Base-by-base conservation (phyloP, 2,329 filamentous ascomycete genomes). In the Epichloe gansuensis region DNA sequence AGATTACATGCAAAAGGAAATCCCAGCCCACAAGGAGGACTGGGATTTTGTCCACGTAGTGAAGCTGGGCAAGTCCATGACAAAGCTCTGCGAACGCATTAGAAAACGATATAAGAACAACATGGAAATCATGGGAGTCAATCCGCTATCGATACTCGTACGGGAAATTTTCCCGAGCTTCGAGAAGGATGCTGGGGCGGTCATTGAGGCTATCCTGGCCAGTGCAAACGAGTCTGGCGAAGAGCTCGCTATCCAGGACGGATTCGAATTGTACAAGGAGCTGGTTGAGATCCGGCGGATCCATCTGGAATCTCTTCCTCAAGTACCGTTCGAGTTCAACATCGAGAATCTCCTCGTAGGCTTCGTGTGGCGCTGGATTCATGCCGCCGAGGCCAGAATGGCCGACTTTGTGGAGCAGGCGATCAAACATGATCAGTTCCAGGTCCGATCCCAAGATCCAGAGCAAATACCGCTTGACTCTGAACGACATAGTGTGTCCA, bases 291-390 rank as follows among this genome's bases (percentile, higher is more conserved):
- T 96, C 55, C 84, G 93, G 34, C 76, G 79, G 36, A 88, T 95
- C 27, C 90, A 96, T 65, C 75, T 78, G 7, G 78, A 87, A 56
- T 84, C 82, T 23, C 75, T 96, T 17, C 87, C 87, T 0, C 75
- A 75, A 57, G 73, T 81, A 54, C 79, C 81, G 1, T 98, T 97
- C 65, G 84, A 83, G 4, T 96, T 97, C 65, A 82, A 89, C 57
- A 79, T 98, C 43, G 93, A 98, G 67, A 80, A 83, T 42, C 72
- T 95, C 15, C 75, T 98, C 17, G 86, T 90, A 55, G 85, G 87
- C 38, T 98, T 97, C 66, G 93, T 97, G 5, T 97, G 90, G 90
- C 82, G 89, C 53, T 98, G 90, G 90, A 88, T 98, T 56, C 77
- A 79, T 51, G 80, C 82, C 56, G 89, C 89, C 7, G 89, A 97